Percentiles rank a stretch among this genome's conserved stretches.
These are phyloP conservation scores for Leptographium flavum DNA, from an alignment of 2,329 filamentous ascomycete species.

Conservation along the genomic window DNA sequence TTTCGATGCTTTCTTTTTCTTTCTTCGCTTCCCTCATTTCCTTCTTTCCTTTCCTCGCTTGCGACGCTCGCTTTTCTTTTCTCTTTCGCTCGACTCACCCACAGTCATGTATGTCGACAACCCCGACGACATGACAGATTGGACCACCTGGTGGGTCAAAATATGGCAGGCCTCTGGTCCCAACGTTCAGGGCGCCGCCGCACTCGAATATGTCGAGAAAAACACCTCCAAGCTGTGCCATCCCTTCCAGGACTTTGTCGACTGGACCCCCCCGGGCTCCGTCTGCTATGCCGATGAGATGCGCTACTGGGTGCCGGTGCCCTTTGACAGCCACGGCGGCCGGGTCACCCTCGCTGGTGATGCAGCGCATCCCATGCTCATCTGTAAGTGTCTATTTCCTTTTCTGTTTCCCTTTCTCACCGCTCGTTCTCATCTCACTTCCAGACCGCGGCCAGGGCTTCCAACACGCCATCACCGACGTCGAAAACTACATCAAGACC, in stretches of 20 bases:
- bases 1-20: not conserved
- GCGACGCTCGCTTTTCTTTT: not conserved
- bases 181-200: conserved; percentile 20
- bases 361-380: conserved; percentile 29
- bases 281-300: conserved; percentile 20
- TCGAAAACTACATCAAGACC: conserved; percentile 21
- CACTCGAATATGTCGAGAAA: conserved; percentile 17
- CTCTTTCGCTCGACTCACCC: too few relatives aligned
- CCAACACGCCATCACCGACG: conserved; percentile 27
- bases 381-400: conserved; percentile 15
- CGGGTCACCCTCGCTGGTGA: conserved; percentile 24
- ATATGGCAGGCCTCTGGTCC: conserved; percentile 18
- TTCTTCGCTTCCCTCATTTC: not conserved
- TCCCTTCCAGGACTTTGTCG: conserved; percentile 19
- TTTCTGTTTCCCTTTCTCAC: not conserved
- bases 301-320: conserved; percentile 20
- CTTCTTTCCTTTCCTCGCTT: not conserved
- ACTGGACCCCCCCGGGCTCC: conserved; percentile 20
- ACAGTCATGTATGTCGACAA: conserved; percentile 13
- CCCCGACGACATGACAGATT: conserved; percentile 14
- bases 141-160: conserved; percentile 22
- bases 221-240: conserved; percentile 14
- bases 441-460: conserved; percentile 28
- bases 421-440: too few relatives aligned
- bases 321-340: conserved; percentile 18